A percentile compares a stretch with the other conserved stretches of the same genome.
These are phyloP conservation scores for Penicillium fuscoglaucum DNA, from an alignment of 2,329 filamentous ascomycete genomes.

Conservation along the genomic window DNA sequence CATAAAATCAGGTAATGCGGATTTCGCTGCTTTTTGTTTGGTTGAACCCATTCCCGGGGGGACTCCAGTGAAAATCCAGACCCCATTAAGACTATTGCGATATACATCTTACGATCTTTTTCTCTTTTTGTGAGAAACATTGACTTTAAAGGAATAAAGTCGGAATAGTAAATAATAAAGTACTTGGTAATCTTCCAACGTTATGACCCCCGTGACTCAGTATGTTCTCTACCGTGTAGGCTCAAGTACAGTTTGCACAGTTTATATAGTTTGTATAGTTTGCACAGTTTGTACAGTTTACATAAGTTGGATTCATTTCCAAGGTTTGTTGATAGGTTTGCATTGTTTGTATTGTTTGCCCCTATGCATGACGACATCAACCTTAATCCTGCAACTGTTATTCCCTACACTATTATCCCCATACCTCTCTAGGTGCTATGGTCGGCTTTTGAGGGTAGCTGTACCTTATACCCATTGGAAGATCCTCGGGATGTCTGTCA, in stretches of 20 bases:
- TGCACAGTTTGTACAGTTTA: background rate
- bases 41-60: background rate
- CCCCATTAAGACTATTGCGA: background rate
- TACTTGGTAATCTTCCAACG: background rate
- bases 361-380: constrained; percentile 1
- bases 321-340: background rate
- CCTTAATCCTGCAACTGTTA: background rate
- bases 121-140: too few species aligned
- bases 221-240: constrained; percentile 7
- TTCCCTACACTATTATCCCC: background rate
- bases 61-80: background rate
- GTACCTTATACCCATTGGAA: background rate
- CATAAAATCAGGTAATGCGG: constrained; percentile 6
- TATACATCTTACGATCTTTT: background rate
- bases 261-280: too few species aligned
- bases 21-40: constrained; percentile 15
- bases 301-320: too few species aligned
- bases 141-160: too few species aligned
- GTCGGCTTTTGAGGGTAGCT: background rate
- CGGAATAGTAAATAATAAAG: background rate
- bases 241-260: background rate
- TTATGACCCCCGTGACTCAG: background rate
- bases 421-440: background rate
- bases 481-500: constrained; percentile 22
- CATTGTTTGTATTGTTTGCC: background rate